A percentile compares a stretch with the other conserved stretches of the same genome.
Evolutionary conservation across 257 asterid genomes (phyloP).

Genomic region (Orobanche coerulescens): DNA sequence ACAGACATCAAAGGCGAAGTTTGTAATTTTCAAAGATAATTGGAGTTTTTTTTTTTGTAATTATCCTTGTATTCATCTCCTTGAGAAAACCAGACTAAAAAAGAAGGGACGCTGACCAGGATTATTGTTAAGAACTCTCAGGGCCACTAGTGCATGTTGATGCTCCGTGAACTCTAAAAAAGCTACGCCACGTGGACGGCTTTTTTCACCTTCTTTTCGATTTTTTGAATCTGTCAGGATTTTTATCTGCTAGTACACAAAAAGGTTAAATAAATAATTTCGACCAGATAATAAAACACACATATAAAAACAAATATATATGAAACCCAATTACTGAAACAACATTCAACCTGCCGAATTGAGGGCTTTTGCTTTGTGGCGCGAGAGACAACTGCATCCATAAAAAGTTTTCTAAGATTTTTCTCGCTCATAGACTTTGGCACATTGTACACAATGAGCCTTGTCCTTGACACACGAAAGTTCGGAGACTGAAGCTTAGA

Average conservation of each 20-base stretch:
- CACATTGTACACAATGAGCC: constrained; percentile 81
- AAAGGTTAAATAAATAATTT: constrained; percentile 1
- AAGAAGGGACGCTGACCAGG: constrained; percentile 54
- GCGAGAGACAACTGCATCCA: constrained; percentile 74
- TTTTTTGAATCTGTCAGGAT: constrained; percentile 57
- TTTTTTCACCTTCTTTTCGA: constrained; percentile 46
- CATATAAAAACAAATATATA: neutral
- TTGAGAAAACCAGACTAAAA: too few relatives aligned
- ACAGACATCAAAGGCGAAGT: too few relatives aligned
- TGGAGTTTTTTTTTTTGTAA: too few relatives aligned
- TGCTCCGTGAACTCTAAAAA: constrained; percentile 93
- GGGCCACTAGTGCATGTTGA: constrained; percentile 95
- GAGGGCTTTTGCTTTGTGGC: constrained; percentile 89
- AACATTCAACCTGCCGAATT: constrained; percentile 66
- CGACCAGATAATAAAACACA: neutral
- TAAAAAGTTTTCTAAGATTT: constrained; percentile 48
- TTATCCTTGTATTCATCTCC: too few relatives aligned
- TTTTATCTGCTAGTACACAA: constrained; percentile 49
- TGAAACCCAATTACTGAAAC: constrained; percentile 5
- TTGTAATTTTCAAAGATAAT: too few relatives aligned
- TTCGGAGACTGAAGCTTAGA: constrained; percentile 84
- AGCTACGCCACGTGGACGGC: constrained; percentile 83
- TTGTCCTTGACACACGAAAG: constrained; percentile 75
- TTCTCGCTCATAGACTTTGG: constrained; percentile 76
- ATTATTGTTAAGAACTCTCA: constrained; percentile 90